phyloP scores from a whole-genome alignment of 2,329 filamentous ascomycete genomes.

The Penicillium sp. region DNA sequence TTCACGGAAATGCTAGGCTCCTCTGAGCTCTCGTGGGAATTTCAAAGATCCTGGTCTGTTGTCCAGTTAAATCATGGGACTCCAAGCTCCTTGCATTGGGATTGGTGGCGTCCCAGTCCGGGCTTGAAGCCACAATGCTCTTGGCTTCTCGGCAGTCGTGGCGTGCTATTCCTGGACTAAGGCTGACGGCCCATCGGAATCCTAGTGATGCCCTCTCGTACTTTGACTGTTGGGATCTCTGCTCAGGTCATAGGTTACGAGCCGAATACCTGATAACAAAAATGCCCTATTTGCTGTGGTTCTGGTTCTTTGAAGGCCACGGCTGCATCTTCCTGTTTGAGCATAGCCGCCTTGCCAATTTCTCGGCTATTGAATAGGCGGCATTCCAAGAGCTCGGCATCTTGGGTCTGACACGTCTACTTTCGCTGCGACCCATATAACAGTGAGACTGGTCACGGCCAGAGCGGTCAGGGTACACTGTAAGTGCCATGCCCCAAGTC shows the following conservation, averaged over 20 bases:
- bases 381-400: conserved; percentile 16
- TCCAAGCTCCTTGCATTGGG: background rate
- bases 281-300: background rate
- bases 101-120: conserved; percentile 13
- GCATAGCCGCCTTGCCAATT: conserved; percentile 13
- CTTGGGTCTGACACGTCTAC: conserved; percentile 6
- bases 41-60: conserved; percentile 3
- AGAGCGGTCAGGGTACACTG: background rate
- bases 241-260: background rate
- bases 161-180: conserved; percentile 1
- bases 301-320: conserved; percentile 9
- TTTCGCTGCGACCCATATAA: background rate
- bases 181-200: background rate
- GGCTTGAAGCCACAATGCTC: conserved; percentile 3
- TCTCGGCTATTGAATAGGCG: conserved; percentile 1
- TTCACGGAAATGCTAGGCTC: conserved; percentile 14
- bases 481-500: background rate
- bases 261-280: too few species aligned
- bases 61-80: conserved; percentile 8
- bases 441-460: background rate
- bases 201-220: conserved; percentile 1
- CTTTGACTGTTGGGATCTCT: background rate
- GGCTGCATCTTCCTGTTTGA: conserved; percentile 10
- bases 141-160: conserved; percentile 3
- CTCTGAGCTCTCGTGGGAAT: conserved; percentile 2